phyloP scores from a whole-genome alignment of 768 basidiomycete species.

The Russula earlei region DNA sequence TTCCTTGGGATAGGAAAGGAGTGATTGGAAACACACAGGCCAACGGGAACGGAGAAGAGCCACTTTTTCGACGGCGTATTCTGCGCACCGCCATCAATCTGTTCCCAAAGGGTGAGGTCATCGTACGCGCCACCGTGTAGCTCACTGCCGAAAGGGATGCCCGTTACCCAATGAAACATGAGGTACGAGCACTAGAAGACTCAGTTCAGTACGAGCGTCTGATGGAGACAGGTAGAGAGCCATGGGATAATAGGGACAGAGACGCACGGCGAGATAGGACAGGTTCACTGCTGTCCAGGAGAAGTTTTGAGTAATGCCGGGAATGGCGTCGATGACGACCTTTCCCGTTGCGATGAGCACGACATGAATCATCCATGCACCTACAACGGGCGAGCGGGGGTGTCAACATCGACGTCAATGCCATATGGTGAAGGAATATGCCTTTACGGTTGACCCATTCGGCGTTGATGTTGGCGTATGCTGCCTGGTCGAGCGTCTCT shows the following conservation, averaged over 20 bases:
- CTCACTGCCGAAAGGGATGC: constrained; percentile 87
- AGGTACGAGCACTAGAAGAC: constrained; percentile 54
- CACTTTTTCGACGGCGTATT: constrained; percentile 99
- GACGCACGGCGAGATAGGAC: constrained; percentile 77
- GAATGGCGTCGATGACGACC: constrained; percentile 86
- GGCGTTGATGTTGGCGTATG: constrained; percentile 79
- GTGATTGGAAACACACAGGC: constrained; percentile 50
- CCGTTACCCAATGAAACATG: constrained; percentile 98
- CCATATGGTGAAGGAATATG: constrained; percentile 23
- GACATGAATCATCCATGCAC: constrained; percentile 96
- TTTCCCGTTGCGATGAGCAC: constrained; percentile 87
- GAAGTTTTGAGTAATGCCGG: constrained; percentile 87
- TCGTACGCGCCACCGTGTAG: constrained; percentile 91
- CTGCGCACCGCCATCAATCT: constrained; percentile 97
- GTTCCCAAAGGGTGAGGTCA: constrained; percentile 97
- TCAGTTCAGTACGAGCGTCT: background rate
- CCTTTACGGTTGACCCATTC: constrained; percentile 95
- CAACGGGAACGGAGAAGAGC: constrained; percentile 83
- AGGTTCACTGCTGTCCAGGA: constrained; percentile 95
- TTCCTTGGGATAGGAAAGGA: background rate
- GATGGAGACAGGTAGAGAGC: background rate
- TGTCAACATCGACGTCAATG: background rate
- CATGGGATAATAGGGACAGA: background rate
- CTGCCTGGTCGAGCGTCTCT: constrained; percentile 68
- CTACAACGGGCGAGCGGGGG: constrained; percentile 32